Evolutionary conservation across 1,284 basidiomycete species (phyloP).

Genomic region (Trichosporon sp.): DNA sequence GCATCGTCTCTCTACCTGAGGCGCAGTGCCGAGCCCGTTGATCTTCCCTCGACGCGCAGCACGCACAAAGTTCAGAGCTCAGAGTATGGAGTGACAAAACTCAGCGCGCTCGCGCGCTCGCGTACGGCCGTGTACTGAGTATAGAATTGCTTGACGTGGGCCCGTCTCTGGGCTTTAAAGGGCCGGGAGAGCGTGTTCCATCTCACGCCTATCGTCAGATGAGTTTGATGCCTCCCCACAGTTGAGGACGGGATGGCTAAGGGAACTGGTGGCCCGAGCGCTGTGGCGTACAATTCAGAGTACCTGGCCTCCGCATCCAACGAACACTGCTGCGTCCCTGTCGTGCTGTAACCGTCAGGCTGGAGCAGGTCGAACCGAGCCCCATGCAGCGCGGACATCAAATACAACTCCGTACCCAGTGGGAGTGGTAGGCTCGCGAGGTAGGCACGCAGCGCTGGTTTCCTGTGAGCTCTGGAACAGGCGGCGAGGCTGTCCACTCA

Average conservation of each 20-base stretch:
- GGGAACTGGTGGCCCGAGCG: background rate
- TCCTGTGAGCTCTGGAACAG: background rate
- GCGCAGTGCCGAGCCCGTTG: too few relatives aligned
- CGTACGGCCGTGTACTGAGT: background rate
- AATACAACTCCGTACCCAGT: background rate
- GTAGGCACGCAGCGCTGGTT: background rate
- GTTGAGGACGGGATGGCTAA: background rate
- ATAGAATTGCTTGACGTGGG: background rate
- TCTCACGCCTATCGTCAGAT: background rate
- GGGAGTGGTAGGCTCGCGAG: background rate
- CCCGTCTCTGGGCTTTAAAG: background rate
- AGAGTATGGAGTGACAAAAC: too few relatives aligned
- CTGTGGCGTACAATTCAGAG: conserved; percentile 1
- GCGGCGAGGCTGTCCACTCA: background rate
- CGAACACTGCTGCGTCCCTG: background rate
- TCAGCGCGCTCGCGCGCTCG: too few relatives aligned
- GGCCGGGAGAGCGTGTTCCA: background rate
- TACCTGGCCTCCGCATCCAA: background rate
- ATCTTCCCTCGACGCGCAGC: too few relatives aligned
- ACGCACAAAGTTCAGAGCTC: too few relatives aligned
- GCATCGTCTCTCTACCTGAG: too few relatives aligned
- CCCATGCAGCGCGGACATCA: background rate
- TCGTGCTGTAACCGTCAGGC: background rate
- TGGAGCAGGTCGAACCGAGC: background rate
- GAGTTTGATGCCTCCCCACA: background rate